Base-by-base conservation (phyloP, 2,329 filamentous ascomycete genomes). In the Neopestalotiopsis clavispora region DNA sequence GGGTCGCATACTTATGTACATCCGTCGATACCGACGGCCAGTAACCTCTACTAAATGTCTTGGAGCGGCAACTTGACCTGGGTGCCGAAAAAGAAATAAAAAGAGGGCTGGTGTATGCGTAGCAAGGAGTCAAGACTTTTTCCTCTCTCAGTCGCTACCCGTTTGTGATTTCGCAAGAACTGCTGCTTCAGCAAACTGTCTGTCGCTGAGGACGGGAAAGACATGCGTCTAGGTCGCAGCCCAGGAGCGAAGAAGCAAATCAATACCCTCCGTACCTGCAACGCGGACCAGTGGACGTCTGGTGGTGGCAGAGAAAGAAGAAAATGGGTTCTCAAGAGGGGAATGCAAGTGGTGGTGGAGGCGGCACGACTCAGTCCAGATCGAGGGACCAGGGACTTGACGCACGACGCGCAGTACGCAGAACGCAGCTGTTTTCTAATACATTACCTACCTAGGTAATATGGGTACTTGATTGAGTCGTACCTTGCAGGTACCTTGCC, bases 281-380 rank as follows among this genome's bases (percentile, higher is more conserved):
- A 59, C 49, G 30, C 57, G 57, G 57, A 30, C 57, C 23, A 28
- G 23, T 28, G 23, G 23, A 28, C 23, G 23, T 28, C 23, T 28
- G 23, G 57, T 30, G 57, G 57, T 34, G 57, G 57, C 23, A 59
- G 57, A 5, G 23, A 23, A 28, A 59, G 57, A 34, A 14, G 57
- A 28, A 23, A 28, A 14, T 59, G 13, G 57, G 23, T 13, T 14
- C 23, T 59, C 20, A 20, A 52, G 45, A 38, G 45, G 45, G 7
- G n/a, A 52, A 17, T 52, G 45, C 45, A 52, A 17, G 45, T 52
- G 17, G 45, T 52, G 17, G 45, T 52, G 45, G 45, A 34, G 23
- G 57, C 30, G 34, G 57, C 57, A 59, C 57, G 57, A 59, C 57
- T 59, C 57, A 59, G 45, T 52, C 45, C 45, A 52, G 45, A 52